Percentiles rank a stretch among this genome's conserved stretches.
Evolutionary conservation across 306 rosid species (phyloP).

Genomic region (Senna tora): DNA sequence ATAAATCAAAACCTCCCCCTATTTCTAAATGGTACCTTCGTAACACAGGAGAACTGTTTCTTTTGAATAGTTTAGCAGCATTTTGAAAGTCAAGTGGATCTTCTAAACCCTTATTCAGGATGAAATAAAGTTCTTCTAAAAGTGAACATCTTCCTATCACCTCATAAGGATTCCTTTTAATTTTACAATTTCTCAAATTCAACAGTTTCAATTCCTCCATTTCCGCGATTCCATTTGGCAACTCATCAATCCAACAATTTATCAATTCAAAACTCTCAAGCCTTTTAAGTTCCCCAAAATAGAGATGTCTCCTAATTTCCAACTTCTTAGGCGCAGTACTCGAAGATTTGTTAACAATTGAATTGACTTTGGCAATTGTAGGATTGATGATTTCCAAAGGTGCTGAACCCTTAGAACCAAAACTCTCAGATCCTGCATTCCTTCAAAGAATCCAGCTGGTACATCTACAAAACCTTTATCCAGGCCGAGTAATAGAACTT

Average conservation of each 20-base stretch:
- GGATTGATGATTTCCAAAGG: background rate
- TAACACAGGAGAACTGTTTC: background rate
- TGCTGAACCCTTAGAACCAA: background rate
- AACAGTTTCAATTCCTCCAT: background rate
- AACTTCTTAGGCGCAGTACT: background rate
- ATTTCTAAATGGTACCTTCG: background rate
- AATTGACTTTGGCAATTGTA: background rate
- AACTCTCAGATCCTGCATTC: slow-evolving; percentile 1
- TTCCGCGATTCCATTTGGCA: background rate
- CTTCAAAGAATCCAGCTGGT: background rate
- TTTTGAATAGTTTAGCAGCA: background rate
- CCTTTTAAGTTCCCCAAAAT: background rate
- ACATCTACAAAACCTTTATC: background rate
- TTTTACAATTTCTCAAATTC: background rate
- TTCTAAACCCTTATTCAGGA: too few relatives aligned
- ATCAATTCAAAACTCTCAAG: background rate
- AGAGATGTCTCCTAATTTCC: too few relatives aligned
- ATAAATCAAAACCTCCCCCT: too few relatives aligned
- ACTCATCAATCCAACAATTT: background rate
- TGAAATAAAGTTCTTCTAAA: background rate
- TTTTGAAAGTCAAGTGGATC: background rate
- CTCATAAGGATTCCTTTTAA: background rate
- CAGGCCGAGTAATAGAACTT: background rate
- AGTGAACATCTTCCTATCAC: background rate
- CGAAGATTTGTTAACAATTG: background rate